These are phyloP conservation scores for Penicillium turbatum DNA, from an alignment of 495 filamentous ascomycete genomes.

Conservation along the genomic window DNA sequence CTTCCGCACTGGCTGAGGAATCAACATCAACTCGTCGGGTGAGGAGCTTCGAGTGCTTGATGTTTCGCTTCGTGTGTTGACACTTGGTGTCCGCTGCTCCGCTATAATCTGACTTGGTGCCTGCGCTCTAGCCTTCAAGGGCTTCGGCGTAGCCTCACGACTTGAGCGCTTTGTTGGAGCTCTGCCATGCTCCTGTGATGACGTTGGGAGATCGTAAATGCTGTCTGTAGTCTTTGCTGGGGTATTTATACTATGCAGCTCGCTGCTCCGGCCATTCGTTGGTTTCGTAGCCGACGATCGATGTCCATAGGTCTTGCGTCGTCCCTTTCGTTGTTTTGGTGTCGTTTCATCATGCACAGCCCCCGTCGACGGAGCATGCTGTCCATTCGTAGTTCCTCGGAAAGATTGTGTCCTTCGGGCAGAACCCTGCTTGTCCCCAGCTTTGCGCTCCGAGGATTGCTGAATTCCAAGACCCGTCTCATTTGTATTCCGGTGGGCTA, in stretches of 20 bases:
- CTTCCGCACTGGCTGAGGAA: constrained; percentile 14
- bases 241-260: not conserved
- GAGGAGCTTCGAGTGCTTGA: constrained; percentile 19
- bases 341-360: not conserved
- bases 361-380: not conserved
- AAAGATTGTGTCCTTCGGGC: not conserved
- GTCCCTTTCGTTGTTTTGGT: constrained; percentile 5
- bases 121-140: not conserved
- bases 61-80: not conserved
- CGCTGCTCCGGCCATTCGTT: not conserved
- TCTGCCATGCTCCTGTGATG: constrained; percentile 4
- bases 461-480: not conserved
- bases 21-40: constrained; percentile 32
- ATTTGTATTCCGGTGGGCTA: not conserved
- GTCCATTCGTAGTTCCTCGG: not conserved
- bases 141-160: constrained; percentile 8
- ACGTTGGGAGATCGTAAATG: constrained; percentile 24
- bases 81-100: not conserved
- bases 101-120: not conserved
- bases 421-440: not conserved
- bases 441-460: not conserved
- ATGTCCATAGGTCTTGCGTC: constrained; percentile 12
- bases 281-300: constrained; percentile 11
- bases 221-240: constrained; percentile 1
- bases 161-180: constrained; percentile 11